Base-by-base conservation (phyloP, 768 basidiomycete species). In the Fistulinella prunicolor region DNA sequence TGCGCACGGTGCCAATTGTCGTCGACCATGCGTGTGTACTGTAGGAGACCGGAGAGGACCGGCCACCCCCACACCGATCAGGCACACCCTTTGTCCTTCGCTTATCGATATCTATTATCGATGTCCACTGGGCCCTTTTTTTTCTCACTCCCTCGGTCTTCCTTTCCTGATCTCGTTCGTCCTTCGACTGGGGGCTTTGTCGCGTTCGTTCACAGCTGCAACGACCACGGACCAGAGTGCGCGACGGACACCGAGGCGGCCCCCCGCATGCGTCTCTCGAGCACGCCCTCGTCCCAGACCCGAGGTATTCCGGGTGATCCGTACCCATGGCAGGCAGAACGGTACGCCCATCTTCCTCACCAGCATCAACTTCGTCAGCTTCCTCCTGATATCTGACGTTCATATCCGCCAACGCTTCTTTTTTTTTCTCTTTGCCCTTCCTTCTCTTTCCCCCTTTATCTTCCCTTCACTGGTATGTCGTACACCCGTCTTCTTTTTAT, bases 211-310 rank as follows among this genome's bases (percentile, higher is more conserved):
- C 32, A 36, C 41, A 17, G n/a, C n/a, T 26, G 57, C 9, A 82
- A 82, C 26, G 83, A 85, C 56, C 69, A 85, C 6, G 83, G 83
- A n/a, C 84, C 83, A 1, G 83, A 85, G 60, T 83, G 82, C 2
- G 81, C 82, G 1, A 74, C 67, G 21, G 83, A 84, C 56, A 80
- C 82, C 16, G 82, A 85, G 55, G 65, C 83, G 12, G 69, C 73
- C 0, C 66, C 85, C 30, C 72, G 81, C 17, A 79, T 79, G 52
- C 81, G 81, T 57, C 57, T 85, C 16, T 72, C 68, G 6, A 61
- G 70, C n/a, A n/a, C n/a, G 63, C 77, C 1, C 56, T 84, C 38
- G 77, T 80, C 16, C 73, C 77, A n/a, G 81, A 81, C 0, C 83
- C 84, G 20, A 28, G 10, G 26, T 28, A 1, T 81, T 75, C 47